A percentile compares a stretch with the other conserved stretches of the same genome.
These are phyloP conservation scores for Kazachstania psychrophila DNA, from an alignment of 805 yeast species.

Conservation along the genomic window DNA sequence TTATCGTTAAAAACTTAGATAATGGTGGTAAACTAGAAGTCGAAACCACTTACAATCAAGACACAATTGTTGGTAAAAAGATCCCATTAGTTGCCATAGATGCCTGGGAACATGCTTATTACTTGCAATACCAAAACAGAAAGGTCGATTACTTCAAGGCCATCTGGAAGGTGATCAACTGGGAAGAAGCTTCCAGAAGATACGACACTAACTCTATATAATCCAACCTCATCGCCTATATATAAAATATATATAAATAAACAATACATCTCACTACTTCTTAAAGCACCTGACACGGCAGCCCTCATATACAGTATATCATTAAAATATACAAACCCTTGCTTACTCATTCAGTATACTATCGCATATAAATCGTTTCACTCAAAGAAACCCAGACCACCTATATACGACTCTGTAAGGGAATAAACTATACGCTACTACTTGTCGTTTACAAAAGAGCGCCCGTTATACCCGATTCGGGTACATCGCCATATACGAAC, in stretches of 20 bases:
- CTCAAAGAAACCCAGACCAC: too few species aligned
- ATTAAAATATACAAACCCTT: too few species aligned
- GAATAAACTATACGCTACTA: too few species aligned
- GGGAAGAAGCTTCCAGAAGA: slow-evolving; percentile 83
- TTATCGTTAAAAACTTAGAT: slow-evolving; percentile 71
- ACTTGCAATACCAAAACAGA: slow-evolving; percentile 85
- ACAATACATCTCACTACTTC: background rate
- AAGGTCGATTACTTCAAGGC: slow-evolving; percentile 89
- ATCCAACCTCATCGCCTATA: background rate
- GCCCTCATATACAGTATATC: too few species aligned
- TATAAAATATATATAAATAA: background rate
- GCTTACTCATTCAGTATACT: too few species aligned
- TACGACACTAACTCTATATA: slow-evolving; percentile 29
- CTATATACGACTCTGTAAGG: too few species aligned
- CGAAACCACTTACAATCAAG: slow-evolving; percentile 78
- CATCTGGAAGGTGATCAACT: slow-evolving; percentile 88
- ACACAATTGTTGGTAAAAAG: slow-evolving; percentile 62
- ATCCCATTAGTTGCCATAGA: slow-evolving; percentile 81
- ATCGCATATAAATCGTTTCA: too few species aligned
- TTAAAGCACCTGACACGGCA: too few species aligned
- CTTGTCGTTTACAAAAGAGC: too few species aligned
- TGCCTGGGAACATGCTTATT: slow-evolving; percentile 96
- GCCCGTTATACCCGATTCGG: too few species aligned
- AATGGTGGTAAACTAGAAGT: slow-evolving; percentile 63
- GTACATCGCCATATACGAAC: too few species aligned